phyloP scores from a whole-genome alignment of 495 filamentous ascomycete species.

The Astrothelium macrocarpum region DNA sequence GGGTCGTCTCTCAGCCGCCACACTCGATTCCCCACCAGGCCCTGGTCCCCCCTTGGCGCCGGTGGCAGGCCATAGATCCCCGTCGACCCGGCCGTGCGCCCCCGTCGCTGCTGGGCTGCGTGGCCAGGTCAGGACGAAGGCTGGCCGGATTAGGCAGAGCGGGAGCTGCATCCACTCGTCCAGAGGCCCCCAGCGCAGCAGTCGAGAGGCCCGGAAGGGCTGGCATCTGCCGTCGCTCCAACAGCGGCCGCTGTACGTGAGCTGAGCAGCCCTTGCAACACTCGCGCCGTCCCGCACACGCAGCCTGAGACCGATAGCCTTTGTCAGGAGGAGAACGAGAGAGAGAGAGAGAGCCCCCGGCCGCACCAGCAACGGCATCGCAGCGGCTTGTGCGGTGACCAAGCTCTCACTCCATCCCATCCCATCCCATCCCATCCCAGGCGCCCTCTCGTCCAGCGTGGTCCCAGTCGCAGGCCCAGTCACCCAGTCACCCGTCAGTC shows the following conservation, averaged over 20 bases:
- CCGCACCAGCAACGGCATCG: background rate
- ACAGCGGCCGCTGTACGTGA: slow-evolving; percentile 8
- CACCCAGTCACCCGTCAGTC: no score
- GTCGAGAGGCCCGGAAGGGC: background rate
- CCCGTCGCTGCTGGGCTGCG: background rate
- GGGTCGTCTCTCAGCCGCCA: background rate
- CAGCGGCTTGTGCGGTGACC: background rate
- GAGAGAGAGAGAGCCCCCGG: no score
- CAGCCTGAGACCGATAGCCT: slow-evolving; percentile 11
- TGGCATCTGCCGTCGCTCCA: slow-evolving; percentile 1
- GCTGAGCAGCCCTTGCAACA: slow-evolving; percentile 13
- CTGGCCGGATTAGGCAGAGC: background rate
- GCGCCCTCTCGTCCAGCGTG: background rate
- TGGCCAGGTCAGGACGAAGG: slow-evolving; percentile 2
- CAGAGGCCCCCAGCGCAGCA: slow-evolving; percentile 4
- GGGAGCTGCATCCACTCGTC: slow-evolving; percentile 5
- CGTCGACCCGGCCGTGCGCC: background rate
- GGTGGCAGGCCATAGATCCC: background rate
- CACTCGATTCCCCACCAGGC: slow-evolving; percentile 1
- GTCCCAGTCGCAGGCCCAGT: background rate
- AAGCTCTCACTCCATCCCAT: background rate
- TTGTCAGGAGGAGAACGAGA: no score
- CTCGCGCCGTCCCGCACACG: slow-evolving; percentile 27
- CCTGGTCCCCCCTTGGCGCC: background rate
- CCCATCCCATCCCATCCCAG: background rate